A percentile compares a stretch with the other conserved stretches of the same genome.
phyloP scores from a whole-genome alignment of 768 basidiomycete genomes.

The Pleurotus sapidus region DNA sequence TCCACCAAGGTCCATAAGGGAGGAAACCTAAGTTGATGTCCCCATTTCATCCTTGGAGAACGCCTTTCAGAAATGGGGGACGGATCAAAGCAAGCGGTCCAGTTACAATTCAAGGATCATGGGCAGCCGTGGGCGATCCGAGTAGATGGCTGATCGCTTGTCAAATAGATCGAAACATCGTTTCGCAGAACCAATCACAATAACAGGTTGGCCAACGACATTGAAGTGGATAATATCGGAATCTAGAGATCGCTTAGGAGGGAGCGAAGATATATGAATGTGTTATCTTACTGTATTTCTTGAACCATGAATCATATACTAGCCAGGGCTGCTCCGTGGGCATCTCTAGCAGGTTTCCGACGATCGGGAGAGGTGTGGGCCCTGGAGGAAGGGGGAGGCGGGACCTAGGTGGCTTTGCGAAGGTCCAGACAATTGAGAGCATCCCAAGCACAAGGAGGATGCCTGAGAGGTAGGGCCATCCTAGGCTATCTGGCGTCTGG shows the following conservation, averaged over 20 bases:
- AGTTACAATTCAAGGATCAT: slow-evolving; percentile 18
- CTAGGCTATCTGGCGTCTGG: not conserved
- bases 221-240: slow-evolving; percentile 24
- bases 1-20: slow-evolving; percentile 40
- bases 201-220: slow-evolving; percentile 17
- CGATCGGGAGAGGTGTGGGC: slow-evolving; percentile 29
- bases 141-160: slow-evolving; percentile 22
- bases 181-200: slow-evolving; percentile 20
- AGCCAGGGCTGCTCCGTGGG: slow-evolving; percentile 28
- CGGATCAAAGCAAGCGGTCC: not conserved
- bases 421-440: not conserved
- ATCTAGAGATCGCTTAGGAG: slow-evolving; percentile 3
- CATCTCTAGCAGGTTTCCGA: slow-evolving; percentile 33
- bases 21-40: slow-evolving; percentile 19
- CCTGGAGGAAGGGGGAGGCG: slow-evolving; percentile 28
- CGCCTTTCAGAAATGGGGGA: not conserved
- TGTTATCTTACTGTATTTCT: slow-evolving; percentile 27
- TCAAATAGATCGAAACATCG: slow-evolving; percentile 23
- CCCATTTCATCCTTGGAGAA: slow-evolving; percentile 2
- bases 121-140: slow-evolving; percentile 18
- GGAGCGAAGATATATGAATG: not conserved
- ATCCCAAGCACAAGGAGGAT: not conserved
- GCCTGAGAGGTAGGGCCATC: not conserved
- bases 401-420: not conserved
- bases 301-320: slow-evolving; percentile 32